Evolutionary conservation across 768 basidiomycete genomes (phyloP), one percentile per base, ranked within the genome.

Genomic region (Boletus huronensis): DNA sequence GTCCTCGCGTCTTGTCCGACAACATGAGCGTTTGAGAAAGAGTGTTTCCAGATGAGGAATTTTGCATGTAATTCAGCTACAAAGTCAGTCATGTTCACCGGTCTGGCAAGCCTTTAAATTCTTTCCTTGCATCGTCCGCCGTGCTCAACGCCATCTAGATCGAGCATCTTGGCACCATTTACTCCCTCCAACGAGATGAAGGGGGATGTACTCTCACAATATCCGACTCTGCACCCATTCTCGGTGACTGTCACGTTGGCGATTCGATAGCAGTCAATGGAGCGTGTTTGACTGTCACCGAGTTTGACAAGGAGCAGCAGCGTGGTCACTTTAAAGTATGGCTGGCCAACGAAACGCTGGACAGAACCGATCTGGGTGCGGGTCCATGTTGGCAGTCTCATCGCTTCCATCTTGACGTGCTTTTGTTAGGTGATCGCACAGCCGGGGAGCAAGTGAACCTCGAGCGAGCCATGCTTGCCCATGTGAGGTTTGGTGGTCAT

Each of bases 231-330:
- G 81, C 76, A 0, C 76, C 82, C 5, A 87, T 99, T 64, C 77
- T 99, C 3, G 83, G 68, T 5, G 97, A 99, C 69, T 98, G 94
- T 74, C 82, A 87, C 58, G 77, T 94, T 49, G 97, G 97, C 3
- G 97, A 98, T 76, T 95, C 93, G 25, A 98, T 96, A 51, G 88
- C 90, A 39, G 87, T 93, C 59, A 89, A 91, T 57, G 90, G 92
- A 17, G 81, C 81, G 32, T 98, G 97, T 68, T 69, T 99, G 67
- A 98, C 97, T 0, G 96, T 96, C 41, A 94, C 87, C 2, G 84
- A 83, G 63, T 98, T 96, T 64, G 79, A 88, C 64, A 71, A 77
- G 57, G 73, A 72, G 31, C 74, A 78, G 39, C 62, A 79, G 3
- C 85, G 83, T 1, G 91, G 91, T 6, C 88, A 83, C 81, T 98